Conservation (phyloP, 73 alveolate genomes). For the Durusdinium trenchii region DNA sequence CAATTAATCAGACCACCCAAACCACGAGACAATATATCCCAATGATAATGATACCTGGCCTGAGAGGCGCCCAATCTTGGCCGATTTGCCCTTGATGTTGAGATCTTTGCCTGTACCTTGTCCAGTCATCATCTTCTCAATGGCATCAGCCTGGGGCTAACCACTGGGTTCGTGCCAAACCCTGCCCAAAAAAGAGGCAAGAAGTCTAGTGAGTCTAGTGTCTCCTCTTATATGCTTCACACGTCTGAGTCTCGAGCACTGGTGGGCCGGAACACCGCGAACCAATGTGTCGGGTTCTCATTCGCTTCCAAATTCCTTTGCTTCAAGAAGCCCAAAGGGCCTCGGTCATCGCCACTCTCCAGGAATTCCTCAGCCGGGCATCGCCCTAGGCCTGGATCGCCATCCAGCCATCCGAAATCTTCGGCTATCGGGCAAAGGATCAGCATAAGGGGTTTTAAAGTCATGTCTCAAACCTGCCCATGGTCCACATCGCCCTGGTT, state of each 20-base stretch:
- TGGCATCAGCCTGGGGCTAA: slow-evolving; percentile 3
- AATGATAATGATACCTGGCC: background rate
- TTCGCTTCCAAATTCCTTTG: background rate
- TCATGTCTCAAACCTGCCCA: too few relatives aligned
- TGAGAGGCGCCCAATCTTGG: slow-evolving; percentile 49
- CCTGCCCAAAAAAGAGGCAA: background rate
- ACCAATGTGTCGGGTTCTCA: slow-evolving; percentile 13
- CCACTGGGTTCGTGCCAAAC: background rate
- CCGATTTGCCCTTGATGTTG: slow-evolving; percentile 55
- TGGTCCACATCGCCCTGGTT: too few relatives aligned
- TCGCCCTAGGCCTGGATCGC: too few relatives aligned
- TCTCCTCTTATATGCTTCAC: background rate
- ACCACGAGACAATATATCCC: too few relatives aligned
- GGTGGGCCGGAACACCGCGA: slow-evolving; percentile 59
- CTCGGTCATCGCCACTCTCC: slow-evolving; percentile 8
- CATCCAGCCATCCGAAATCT: too few relatives aligned
- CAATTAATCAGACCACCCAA: too few relatives aligned
- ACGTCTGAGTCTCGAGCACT: background rate
- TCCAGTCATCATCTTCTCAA: slow-evolving; percentile 22
- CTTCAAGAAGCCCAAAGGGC: slow-evolving; percentile 23
- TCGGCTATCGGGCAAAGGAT: too few relatives aligned
- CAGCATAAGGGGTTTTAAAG: too few relatives aligned
- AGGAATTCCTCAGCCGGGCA: slow-evolving; percentile 21
- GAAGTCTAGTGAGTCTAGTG: background rate
- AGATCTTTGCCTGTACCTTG: slow-evolving; percentile 10